Percentiles rank a stretch among this genome's conserved stretches.
Evolutionary conservation across 2,329 filamentous ascomycete genomes (phyloP).

Genomic region (Fusarium sp.): DNA sequence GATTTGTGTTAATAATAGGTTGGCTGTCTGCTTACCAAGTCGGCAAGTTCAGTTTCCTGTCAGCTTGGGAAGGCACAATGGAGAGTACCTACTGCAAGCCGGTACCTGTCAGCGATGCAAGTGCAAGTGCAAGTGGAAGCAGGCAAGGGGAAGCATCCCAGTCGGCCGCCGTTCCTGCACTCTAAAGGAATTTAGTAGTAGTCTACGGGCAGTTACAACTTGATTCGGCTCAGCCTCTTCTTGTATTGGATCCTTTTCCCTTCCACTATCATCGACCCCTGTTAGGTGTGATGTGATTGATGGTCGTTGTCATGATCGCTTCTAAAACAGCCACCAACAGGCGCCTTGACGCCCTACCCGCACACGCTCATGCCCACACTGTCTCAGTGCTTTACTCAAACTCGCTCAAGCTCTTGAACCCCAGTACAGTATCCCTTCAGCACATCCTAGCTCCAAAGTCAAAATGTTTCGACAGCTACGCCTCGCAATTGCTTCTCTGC

Average conservation of each 20-base stretch:
- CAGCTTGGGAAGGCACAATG: neutral
- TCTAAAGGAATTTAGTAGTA: neutral
- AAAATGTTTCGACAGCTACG: neutral
- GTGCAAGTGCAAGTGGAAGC: neutral
- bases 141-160: slow-evolving; percentile 8
- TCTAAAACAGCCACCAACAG: slow-evolving; percentile 39
- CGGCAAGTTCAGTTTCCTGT: neutral
- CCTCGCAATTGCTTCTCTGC: slow-evolving; percentile 8
- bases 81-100: neutral
- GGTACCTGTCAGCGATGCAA: slow-evolving; percentile 29
- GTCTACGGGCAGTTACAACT: neutral
- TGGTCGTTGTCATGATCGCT: slow-evolving; percentile 32
- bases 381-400: slow-evolving; percentile 1
- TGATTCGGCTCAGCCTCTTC: slow-evolving; percentile 26
- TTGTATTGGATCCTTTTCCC: slow-evolving; percentile 8
- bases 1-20: neutral
- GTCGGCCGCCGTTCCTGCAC: slow-evolving; percentile 27
- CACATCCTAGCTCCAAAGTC: neutral
- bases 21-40: neutral
- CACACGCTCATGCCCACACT: slow-evolving; percentile 6
- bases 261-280: slow-evolving; percentile 5
- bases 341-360: slow-evolving; percentile 47
- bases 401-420: slow-evolving; percentile 1
- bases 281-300: slow-evolving; percentile 6
- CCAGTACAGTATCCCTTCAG: neutral